phyloP scores from a whole-genome alignment of 2,329 filamentous ascomycete species.

The Mollisia scopiformis region DNA sequence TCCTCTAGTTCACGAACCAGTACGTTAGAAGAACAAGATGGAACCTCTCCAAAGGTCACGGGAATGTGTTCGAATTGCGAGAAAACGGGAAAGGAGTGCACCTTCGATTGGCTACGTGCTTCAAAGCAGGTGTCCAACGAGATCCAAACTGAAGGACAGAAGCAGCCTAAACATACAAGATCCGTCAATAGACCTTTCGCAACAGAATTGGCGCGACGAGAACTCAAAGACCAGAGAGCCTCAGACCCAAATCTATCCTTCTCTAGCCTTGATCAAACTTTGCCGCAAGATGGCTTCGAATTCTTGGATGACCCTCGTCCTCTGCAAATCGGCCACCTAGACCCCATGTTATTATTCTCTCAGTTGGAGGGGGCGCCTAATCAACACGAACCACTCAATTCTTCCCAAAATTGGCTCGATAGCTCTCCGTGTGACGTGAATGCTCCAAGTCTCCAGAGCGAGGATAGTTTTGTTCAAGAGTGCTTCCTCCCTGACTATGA shows the following conservation, averaged over 20 bases:
- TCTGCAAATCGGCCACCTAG: neutral
- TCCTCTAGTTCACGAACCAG: neutral
- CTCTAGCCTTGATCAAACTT: neutral
- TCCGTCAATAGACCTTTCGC: neutral
- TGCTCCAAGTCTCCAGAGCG: neutral
- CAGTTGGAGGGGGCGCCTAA: neutral
- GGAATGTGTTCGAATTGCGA: constrained; percentile 18
- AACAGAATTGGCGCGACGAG: neutral
- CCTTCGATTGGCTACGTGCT: constrained; percentile 19
- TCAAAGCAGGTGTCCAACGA: neutral
- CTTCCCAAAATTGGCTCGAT: neutral
- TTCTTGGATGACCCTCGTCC: neutral
- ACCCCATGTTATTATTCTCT: neutral
- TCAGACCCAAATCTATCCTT: neutral
- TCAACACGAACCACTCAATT: neutral
- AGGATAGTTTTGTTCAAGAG: neutral
- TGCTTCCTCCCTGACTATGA: neutral
- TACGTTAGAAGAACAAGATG: neutral
- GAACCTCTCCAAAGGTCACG: neutral
- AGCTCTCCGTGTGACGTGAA: neutral
- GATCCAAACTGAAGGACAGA: neutral
- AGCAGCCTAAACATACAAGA: neutral
- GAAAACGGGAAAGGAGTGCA: constrained; percentile 16
- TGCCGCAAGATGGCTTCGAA: neutral
- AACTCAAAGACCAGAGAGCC: neutral